Base-by-base conservation (phyloP, 148 eudicot genomes). In the Heliamphora exappendiculata region DNA sequence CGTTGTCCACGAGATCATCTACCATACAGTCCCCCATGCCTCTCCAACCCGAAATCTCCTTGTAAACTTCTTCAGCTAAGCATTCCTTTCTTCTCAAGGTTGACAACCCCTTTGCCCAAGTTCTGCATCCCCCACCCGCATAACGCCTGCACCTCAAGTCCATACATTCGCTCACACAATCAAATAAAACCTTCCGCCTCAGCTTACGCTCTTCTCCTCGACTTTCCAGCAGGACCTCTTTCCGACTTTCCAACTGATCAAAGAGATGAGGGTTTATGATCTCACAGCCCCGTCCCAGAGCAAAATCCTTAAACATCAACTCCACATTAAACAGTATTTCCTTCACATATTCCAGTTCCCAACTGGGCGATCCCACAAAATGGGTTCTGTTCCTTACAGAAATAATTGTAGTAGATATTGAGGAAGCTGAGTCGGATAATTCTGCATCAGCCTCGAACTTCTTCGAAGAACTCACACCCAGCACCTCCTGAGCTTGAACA, bases 1-100 rank as follows among this genome's bases (percentile, higher is more conserved):
- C 98, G 76, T 86, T 88, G 80, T 93, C 97, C n/a, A 93, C 92
- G 22, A 93, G 89, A 68, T 93, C 98, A 75, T 96, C 99, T 54
- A 96, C 98, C 93, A 84, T 91, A 71, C 81, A 73, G 33, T 90
- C 87, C 67, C 87, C 85, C 85, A 91, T 80, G 69, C 82, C 80
- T 81, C 82, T 84, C 94, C 93, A 93, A 16, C 78, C 81, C 1
- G 84, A 76, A 54, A 93, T 88, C 76, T 91, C 97, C 79, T 79
- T 88, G 76, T 81, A 84, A 20, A 96, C 82, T 82, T 91, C 97
- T 78, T 88, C 87, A 34, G 92, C 93, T 59, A 96, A 37, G 74
- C 79, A 65, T 0, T 85, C 91, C 76, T 86, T 88, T 76, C 89
- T 84, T 76, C 78, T 88, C 72, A 91, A 73, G 26, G 85, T 67